These are phyloP conservation scores for Acer saccharum DNA, from an alignment of 345 rosid species.

Conservation along the genomic window DNA sequence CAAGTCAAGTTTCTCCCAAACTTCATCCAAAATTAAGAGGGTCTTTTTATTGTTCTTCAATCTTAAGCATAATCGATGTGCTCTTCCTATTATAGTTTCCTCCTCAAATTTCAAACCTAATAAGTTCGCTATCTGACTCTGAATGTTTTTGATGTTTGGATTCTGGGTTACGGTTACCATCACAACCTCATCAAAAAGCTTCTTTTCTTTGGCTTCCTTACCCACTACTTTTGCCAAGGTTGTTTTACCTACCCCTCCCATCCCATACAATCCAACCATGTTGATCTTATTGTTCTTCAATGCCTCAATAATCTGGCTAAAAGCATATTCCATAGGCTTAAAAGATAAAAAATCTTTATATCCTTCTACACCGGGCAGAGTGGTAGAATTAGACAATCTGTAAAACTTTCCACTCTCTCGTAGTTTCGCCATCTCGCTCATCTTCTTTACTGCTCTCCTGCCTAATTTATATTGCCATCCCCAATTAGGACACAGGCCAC, in stretches of 20 bases:
- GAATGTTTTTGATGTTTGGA: background rate
- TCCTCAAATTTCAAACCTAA: background rate
- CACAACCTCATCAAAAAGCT: conserved; percentile 4
- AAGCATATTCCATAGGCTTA: background rate
- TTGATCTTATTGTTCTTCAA: background rate
- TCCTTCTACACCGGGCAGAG: background rate
- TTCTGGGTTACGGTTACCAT: background rate
- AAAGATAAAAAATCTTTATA: background rate
- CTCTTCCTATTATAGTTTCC: background rate
- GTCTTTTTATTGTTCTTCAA: conserved; percentile 9
- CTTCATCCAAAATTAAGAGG: conserved; percentile 30
- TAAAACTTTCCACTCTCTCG: background rate
- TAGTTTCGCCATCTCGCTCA: background rate
- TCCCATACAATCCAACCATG: conserved; percentile 18
- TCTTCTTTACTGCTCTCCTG: background rate
- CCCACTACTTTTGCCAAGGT: conserved; percentile 21
- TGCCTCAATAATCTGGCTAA: background rate
- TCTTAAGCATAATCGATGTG: background rate
- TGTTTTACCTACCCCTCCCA: conserved; percentile 25
- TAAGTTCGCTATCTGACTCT: background rate
- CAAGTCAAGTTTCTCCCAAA: conserved; percentile 19
- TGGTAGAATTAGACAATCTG: background rate
- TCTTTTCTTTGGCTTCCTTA: background rate
- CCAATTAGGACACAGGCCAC: background rate
- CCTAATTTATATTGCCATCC: background rate